These are phyloP conservation scores for Tulasnella sp. DNA, from an alignment of 768 basidiomycete species.

Conservation along the genomic window DNA sequence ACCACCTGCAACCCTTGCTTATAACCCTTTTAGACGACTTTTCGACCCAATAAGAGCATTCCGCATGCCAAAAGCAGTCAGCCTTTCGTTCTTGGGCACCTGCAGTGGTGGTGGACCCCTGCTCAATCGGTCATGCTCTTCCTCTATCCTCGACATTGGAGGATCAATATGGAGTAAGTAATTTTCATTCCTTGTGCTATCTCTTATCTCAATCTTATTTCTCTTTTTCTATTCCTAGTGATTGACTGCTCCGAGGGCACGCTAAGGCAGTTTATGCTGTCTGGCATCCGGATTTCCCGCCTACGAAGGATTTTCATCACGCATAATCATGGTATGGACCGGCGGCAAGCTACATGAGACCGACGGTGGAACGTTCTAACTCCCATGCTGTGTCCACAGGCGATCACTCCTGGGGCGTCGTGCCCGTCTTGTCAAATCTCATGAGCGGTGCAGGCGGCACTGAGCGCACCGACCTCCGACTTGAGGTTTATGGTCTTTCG, in stretches of 20 bases:
- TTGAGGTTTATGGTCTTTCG: slow-evolving; percentile 73
- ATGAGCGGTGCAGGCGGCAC: slow-evolving; percentile 40
- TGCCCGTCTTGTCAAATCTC: slow-evolving; percentile 54
- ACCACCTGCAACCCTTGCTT: not conserved
- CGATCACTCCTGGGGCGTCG: slow-evolving; percentile 68
- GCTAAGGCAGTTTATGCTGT: slow-evolving; percentile 48
- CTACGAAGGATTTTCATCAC: slow-evolving; percentile 72
- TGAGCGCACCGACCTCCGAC: slow-evolving; percentile 35
- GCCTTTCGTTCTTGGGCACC: slow-evolving; percentile 67
- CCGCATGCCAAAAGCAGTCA: slow-evolving; percentile 30
- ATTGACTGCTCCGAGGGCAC: slow-evolving; percentile 82
- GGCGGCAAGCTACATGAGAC: not conserved
- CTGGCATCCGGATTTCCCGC: slow-evolving; percentile 31
- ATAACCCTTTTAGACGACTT: not conserved
- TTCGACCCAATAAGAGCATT: not conserved
- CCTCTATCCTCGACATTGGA: slow-evolving; percentile 53
- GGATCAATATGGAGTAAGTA: slow-evolving; percentile 60
- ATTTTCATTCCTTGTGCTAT: slow-evolving; percentile 5
- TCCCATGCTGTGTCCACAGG: slow-evolving; percentile 33
- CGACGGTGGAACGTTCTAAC: not conserved
- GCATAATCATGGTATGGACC: slow-evolving; percentile 64
- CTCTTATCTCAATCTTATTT: not conserved
- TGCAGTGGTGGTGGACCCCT: slow-evolving; percentile 70
- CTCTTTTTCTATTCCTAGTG: slow-evolving; percentile 39
- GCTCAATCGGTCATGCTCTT: slow-evolving; percentile 66